Percentiles rank a stretch among this genome's conserved stretches.
These are phyloP conservation scores for Bidens hawaiensis DNA, from an alignment of 140 eudicot species.

Conservation along the genomic window DNA sequence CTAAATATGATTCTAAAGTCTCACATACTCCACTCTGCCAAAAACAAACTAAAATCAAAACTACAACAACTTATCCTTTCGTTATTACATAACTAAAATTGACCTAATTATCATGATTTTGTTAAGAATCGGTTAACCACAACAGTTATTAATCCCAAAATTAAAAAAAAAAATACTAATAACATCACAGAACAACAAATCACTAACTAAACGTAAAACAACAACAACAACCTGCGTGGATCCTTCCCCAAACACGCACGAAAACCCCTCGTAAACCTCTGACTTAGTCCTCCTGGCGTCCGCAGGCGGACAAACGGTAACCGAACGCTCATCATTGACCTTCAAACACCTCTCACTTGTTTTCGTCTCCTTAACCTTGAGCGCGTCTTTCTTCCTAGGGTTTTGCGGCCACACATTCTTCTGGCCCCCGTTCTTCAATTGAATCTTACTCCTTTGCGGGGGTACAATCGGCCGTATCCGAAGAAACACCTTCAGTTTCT, in stretches of 20 bases:
- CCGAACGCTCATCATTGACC: constrained; percentile 54
- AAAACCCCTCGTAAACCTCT: constrained; percentile 73
- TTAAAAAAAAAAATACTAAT: too few species aligned
- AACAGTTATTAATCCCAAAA: too few species aligned
- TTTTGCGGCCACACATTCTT: constrained; percentile 72
- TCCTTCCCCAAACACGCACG: constrained; percentile 53
- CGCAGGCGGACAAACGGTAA: constrained; percentile 57
- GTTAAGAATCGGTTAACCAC: too few species aligned
- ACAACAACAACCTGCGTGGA: constrained; percentile 96
- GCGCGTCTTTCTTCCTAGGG: constrained; percentile 25
- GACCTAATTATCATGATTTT: not conserved
- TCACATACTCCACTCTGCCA: not conserved
- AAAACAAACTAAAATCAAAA: not conserved
- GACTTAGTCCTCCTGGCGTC: constrained; percentile 52
- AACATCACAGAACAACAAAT: too few species aligned
- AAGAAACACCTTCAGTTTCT: constrained; percentile 58
- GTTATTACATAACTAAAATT: too few species aligned
- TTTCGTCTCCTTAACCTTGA: constrained; percentile 18
- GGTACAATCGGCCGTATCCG: constrained; percentile 48
- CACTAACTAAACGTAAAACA: too few species aligned
- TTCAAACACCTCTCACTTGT: constrained; percentile 33
- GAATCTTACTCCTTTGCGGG: constrained; percentile 4
- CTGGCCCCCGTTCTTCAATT: not conserved
- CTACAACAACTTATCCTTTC: not conserved
- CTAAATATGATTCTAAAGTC: too few species aligned